Conservation (phyloP, 2,329 filamentous ascomycete genomes). For the Daldinia eschscholtzii region DNA sequence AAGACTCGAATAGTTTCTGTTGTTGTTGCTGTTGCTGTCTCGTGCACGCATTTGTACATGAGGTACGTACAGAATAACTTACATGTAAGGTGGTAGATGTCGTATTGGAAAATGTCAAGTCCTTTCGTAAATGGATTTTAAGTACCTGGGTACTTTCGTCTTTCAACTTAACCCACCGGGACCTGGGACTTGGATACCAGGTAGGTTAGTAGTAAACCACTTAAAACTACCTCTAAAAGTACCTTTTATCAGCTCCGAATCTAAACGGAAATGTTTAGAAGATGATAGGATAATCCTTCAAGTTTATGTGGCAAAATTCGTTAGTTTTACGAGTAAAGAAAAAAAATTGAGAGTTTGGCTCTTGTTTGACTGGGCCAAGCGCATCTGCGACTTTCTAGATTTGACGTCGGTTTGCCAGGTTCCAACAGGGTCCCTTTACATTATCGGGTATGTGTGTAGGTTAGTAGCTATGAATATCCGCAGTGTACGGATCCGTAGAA, state of each 20-base stretch:
- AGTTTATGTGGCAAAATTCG: conserved; percentile 30
- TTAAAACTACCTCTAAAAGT: background rate
- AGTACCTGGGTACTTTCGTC: background rate
- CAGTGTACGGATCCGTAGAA: background rate
- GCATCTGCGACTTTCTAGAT: conserved; percentile 25
- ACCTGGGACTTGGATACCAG: background rate
- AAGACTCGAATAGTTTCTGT: conserved; percentile 2
- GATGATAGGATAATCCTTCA: conserved; percentile 23
- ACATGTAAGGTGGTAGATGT: conserved; percentile 3
- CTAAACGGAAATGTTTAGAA: conserved; percentile 27
- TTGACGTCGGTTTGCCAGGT: conserved; percentile 23
- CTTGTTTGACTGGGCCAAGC: background rate
- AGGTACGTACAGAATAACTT: background rate
- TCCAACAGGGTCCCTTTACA: conserved; percentile 9
- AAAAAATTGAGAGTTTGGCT: background rate
- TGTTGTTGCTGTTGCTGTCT: conserved; percentile 9
- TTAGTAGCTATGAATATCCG: background rate
- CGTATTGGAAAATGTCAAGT: background rate
- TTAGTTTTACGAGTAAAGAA: conserved; percentile 16
- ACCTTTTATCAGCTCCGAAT: conserved; percentile 15
- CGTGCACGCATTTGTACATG: background rate
- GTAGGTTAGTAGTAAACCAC: background rate
- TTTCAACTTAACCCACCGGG: background rate
- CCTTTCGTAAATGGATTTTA: background rate
- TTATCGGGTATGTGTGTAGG: too few relatives aligned